Evolutionary conservation across 2,329 filamentous ascomycete species (phyloP).

Genomic region (Endoconidiophora polonica): DNA sequence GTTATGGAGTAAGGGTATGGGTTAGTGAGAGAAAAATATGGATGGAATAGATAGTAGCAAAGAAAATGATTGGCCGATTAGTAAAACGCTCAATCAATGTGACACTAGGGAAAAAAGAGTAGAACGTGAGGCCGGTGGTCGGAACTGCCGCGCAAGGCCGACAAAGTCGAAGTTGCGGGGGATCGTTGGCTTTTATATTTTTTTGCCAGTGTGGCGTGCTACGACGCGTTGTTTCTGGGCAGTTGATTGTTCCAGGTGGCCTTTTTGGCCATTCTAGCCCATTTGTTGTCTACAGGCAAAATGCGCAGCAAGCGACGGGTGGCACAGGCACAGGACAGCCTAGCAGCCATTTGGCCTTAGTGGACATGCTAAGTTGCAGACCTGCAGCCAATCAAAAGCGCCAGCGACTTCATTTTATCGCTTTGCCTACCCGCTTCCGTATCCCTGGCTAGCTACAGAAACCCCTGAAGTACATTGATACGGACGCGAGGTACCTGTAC

Average conservation of each 20-base stretch:
- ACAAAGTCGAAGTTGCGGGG: conserved; percentile 7
- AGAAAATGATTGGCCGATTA: background rate
- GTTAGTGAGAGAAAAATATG: background rate
- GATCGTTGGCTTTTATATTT: conserved; percentile 12
- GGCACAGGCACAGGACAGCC: background rate
- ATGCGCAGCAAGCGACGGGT: background rate
- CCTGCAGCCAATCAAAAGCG: conserved; percentile 6
- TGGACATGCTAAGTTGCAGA: background rate
- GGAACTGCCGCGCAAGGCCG: conserved; percentile 11
- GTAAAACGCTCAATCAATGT: conserved; percentile 3
- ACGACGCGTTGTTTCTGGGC: conserved; percentile 4
- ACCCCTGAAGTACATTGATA: conserved; percentile 7
- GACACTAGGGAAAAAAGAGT: conserved; percentile 2
- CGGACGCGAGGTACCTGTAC: conserved; percentile 4
- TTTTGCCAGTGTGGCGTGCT: conserved; percentile 12
- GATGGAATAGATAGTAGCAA: background rate
- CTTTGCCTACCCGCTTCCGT: conserved; percentile 3
- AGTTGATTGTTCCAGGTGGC: background rate
- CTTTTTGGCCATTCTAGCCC: background rate
- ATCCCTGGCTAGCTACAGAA: conserved; percentile 6
- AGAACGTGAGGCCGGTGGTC: conserved; percentile 11
- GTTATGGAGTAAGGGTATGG: background rate
- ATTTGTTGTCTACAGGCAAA: background rate
- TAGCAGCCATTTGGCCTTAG: conserved; percentile 5
- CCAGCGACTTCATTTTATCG: conserved; percentile 4